phyloP scores from a whole-genome alignment of 768 basidiomycete species.

The Podaxis pistillaris region DNA sequence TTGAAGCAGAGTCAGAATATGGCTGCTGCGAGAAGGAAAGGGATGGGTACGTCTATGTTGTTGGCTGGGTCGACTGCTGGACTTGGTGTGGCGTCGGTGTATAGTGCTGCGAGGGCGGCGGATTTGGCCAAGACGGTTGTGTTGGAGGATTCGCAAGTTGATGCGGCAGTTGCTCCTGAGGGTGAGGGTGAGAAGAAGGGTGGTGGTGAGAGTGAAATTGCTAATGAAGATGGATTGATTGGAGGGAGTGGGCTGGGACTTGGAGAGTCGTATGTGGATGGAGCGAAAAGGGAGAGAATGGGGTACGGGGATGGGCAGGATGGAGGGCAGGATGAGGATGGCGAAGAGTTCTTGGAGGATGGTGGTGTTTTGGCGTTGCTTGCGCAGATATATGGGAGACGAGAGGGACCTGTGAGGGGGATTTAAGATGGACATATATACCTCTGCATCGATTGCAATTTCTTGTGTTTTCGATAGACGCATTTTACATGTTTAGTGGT shows the following conservation, averaged over 20 bases:
- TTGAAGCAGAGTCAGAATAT: constrained; percentile 65
- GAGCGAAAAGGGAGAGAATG: constrained; percentile 34
- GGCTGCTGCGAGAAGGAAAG: constrained; percentile 46
- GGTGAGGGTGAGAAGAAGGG: constrained; percentile 14
- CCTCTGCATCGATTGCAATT: neutral
- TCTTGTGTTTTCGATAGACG: neutral
- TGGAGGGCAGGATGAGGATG: constrained; percentile 54
- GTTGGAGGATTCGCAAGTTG: constrained; percentile 69
- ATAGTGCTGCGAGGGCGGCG: constrained; percentile 37
- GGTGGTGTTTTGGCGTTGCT: constrained; percentile 83
- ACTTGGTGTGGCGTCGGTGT: constrained; percentile 43
- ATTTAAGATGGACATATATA: constrained; percentile 26
- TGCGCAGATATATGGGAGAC: constrained; percentile 80
- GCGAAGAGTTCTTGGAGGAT: constrained; percentile 59
- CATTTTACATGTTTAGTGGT: neutral
- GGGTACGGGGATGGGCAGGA: constrained; percentile 33
- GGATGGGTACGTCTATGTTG: constrained; percentile 38
- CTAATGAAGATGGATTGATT: constrained; percentile 12
- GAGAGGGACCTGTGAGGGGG: constrained; percentile 48
- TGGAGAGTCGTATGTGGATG: constrained; percentile 79
- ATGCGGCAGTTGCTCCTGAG: neutral
- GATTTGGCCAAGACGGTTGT: constrained; percentile 66
- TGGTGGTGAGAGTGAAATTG: constrained; percentile 9
- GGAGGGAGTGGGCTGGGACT: constrained; percentile 45
- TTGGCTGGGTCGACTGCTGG: constrained; percentile 35